Conservation (phyloP, 495 filamentous ascomycete species). For the Talaromyces liani region DNA sequence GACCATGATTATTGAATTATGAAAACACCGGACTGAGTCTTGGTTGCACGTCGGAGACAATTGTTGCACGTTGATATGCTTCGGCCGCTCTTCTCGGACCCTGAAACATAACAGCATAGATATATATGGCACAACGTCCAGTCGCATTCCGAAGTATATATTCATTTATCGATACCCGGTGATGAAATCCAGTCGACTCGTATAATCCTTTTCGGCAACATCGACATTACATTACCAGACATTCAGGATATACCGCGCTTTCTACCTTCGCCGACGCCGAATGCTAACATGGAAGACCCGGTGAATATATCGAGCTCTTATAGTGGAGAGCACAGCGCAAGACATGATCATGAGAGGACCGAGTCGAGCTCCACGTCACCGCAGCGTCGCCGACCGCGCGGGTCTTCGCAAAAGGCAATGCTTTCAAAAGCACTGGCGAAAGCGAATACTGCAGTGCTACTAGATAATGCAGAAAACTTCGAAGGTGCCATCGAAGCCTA, state of each 20-base stretch:
- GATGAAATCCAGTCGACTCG: neutral
- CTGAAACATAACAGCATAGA: neutral
- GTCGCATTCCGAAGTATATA: neutral
- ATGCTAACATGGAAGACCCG: constrained; percentile 14
- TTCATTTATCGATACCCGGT: neutral
- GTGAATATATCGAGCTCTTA: constrained; percentile 12
- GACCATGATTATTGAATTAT: neutral
- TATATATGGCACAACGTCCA: neutral
- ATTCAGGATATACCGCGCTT: neutral
- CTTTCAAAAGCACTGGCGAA: constrained; percentile 88
- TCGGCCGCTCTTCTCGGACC: neutral
- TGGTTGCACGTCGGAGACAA: constrained; percentile 2
- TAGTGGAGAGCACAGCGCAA: constrained; percentile 11
- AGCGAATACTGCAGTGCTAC: constrained; percentile 87
- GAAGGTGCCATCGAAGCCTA: constrained; percentile 91
- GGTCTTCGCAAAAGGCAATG: constrained; percentile 78
- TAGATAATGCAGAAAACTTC: constrained; percentile 92
- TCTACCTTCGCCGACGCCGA: constrained; percentile 12
- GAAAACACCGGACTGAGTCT: neutral
- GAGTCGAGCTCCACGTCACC: constrained; percentile 18
- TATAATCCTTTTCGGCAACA: neutral
- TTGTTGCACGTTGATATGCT: neutral
- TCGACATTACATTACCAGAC: neutral
- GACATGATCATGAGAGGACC: constrained; percentile 20
- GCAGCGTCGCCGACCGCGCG: constrained; percentile 28